Conservation (phyloP, 495 filamentous ascomycete genomes). For the Neohortaea acidophila region DNA sequence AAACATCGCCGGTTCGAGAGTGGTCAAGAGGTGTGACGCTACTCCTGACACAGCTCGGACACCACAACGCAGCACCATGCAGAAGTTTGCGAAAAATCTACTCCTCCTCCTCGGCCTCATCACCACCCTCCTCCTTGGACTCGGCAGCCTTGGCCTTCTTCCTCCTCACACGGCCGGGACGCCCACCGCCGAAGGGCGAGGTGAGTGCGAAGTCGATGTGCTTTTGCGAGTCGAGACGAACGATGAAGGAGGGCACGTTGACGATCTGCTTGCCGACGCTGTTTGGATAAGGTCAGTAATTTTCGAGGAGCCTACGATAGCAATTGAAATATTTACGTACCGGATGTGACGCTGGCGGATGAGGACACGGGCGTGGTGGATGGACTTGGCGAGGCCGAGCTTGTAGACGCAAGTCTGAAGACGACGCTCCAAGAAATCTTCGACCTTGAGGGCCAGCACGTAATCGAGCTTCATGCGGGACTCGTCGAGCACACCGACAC, state of each 20-base stretch:
- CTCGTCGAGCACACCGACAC: slow-evolving; percentile 98
- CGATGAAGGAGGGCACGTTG: slow-evolving; percentile 97
- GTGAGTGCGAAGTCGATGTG: slow-evolving; percentile 98
- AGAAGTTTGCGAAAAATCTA: slow-evolving; percentile 4
- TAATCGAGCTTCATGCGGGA: slow-evolving; percentile 99
- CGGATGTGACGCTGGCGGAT: slow-evolving; percentile 99
- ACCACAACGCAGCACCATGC: no score
- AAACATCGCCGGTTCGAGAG: no score
- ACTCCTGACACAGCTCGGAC: no score
- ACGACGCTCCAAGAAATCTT: slow-evolving; percentile 99
- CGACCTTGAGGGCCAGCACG: slow-evolving; percentile 92
- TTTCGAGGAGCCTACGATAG: background rate
- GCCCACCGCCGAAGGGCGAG: slow-evolving; percentile 94
- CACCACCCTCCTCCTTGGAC: slow-evolving; percentile 70
- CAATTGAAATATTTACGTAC: slow-evolving; percentile 23
- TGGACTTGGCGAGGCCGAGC: slow-evolving; percentile 97
- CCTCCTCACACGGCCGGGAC: slow-evolving; percentile 87
- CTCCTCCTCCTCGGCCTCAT: slow-evolving; percentile 76
- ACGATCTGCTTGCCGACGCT: slow-evolving; percentile 99
- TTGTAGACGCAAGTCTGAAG: slow-evolving; percentile 99
- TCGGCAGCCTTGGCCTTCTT: slow-evolving; percentile 98
- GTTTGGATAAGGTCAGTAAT: slow-evolving; percentile 1
- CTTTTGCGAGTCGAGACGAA: slow-evolving; percentile 99
- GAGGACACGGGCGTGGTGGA: slow-evolving; percentile 98
- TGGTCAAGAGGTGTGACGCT: no score